Percentiles rank a stretch among this genome's conserved stretches.
Evolutionary conservation across 2,329 filamentous ascomycete genomes (phyloP).

Genomic region (Alternaria atra): DNA sequence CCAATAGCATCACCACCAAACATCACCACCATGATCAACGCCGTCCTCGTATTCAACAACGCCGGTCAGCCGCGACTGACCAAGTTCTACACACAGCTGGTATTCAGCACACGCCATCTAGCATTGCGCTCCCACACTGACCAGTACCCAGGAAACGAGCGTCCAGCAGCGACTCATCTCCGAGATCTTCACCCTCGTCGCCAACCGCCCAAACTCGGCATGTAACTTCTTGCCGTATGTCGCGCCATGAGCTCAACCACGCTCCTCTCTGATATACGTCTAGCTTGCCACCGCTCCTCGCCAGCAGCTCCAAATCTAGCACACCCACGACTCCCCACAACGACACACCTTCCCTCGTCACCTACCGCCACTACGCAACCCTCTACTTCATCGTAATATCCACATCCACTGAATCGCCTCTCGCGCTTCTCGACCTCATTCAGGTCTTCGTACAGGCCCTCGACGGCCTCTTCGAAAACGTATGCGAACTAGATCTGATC

Average conservation of each 20-base stretch:
- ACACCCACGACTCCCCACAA: constrained; percentile 70
- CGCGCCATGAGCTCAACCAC: constrained; percentile 16
- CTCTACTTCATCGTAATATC: constrained; percentile 99
- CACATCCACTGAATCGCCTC: constrained; percentile 92
- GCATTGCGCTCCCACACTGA: constrained; percentile 4
- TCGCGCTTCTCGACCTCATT: constrained; percentile 94
- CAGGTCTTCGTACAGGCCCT: constrained; percentile 98
- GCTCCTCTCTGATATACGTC: constrained; percentile 59
- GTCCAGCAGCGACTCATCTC: constrained; percentile 96
- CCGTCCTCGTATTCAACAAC: constrained; percentile 98
- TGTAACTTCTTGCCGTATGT: constrained; percentile 91
- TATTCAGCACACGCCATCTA: constrained; percentile 53
- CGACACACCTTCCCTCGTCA: constrained; percentile 93
- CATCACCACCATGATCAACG: constrained; percentile 82
- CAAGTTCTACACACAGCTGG: constrained; percentile 98
- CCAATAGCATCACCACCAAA: constrained; percentile 1
- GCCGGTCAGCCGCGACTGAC: constrained; percentile 95
- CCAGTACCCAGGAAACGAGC: constrained; percentile 78
- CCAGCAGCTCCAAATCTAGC: constrained; percentile 57
- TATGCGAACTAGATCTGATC: constrained; percentile 97
- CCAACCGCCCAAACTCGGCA: constrained; percentile 86
- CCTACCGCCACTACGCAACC: constrained; percentile 97
- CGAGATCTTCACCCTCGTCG: constrained; percentile 96
- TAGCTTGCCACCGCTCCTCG: constrained; percentile 71
- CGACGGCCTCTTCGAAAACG: constrained; percentile 95